Evolutionary conservation across 208 protist species (phyloP), one percentile per base, ranked within the genome.

Genomic region (Trypanosoma caninum): DNA sequence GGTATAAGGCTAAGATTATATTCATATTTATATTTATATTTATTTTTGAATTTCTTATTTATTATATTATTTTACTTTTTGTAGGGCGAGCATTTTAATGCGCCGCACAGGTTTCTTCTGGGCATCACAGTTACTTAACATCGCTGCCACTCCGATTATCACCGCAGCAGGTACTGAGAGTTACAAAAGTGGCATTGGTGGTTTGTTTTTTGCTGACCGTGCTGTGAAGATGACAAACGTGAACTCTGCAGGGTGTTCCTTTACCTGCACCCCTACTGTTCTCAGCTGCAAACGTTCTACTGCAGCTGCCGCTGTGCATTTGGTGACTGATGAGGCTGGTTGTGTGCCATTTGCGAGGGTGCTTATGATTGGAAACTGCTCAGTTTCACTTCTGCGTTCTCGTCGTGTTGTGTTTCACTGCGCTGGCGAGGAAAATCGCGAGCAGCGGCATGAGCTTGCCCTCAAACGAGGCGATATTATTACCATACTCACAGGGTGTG

Each of bases 121-220:
- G 27, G 16, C 20, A 33, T 44, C 20, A 20, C 68, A 56, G 40
- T 8, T 40, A 7, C 45, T 45, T 18, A 54, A 33, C 40, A 1
- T 18, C 30, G 59, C 45, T 13, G 8, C 46, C 33, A 20, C 37
- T 11, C 30, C 4, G 38, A 20, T 8, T 20, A 5, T 37, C n/a
- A 3, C 53, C 2, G 20, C 42, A n/a, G 7, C 14, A 9, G 35
- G 38, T 57, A 46, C 2, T 46, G 9, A 1, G 18, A 7, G 7
- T 23, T 16, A 7, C 42, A 30, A 18, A 5, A 6, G 10, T 27
- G 20, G 22, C 33, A 2, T 14, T 48, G 71, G 66, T 9, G 58
- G 60, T 10, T 76, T 93, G 1, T 76, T 74, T 63, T 83, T 93
- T 50, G 80, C 82, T 11, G 82, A 93, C 55, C 79, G 86, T 46